A percentile compares a stretch with the other conserved stretches of the same genome.
These are phyloP conservation scores for Eurotiales sp. DNA, from an alignment of 2,329 filamentous ascomycete species.

Conservation along the genomic window DNA sequence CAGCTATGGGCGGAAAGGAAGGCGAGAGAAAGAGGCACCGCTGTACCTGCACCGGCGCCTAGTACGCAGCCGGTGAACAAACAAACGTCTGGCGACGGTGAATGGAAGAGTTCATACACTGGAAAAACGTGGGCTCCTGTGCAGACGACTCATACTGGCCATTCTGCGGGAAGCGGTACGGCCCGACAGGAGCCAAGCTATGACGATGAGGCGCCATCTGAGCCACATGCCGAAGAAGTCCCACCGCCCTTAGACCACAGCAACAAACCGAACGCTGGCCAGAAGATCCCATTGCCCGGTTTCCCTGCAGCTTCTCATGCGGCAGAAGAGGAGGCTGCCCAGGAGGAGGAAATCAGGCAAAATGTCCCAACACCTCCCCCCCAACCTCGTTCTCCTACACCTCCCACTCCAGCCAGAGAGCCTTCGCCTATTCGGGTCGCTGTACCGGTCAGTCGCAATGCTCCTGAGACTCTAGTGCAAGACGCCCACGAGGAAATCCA, in stretches of 20 bases:
- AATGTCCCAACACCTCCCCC: slow-evolving; percentile 37
- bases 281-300: slow-evolving; percentile 74
- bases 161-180: slow-evolving; percentile 51
- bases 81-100: slow-evolving; percentile 57
- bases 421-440: slow-evolving; percentile 80
- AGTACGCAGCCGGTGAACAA: slow-evolving; percentile 27
- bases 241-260: slow-evolving; percentile 61
- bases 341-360: slow-evolving; percentile 37
- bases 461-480: slow-evolving; percentile 37
- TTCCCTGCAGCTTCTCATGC: slow-evolving; percentile 50
- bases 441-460: slow-evolving; percentile 70
- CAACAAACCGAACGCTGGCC: slow-evolving; percentile 63
- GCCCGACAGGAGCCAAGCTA: slow-evolving; percentile 64
- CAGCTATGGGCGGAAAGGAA: slow-evolving; percentile 98
- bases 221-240: slow-evolving; percentile 29
- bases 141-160: slow-evolving; percentile 67
- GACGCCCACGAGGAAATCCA: slow-evolving; percentile 42
- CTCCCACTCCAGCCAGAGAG: slow-evolving; percentile 50
- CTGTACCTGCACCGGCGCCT: background rate
- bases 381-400: slow-evolving; percentile 47
- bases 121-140: slow-evolving; percentile 90
- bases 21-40: slow-evolving; percentile 61
- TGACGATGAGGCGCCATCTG: slow-evolving; percentile 47
- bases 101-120: slow-evolving; percentile 88
- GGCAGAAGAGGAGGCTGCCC: slow-evolving; percentile 45